These are phyloP conservation scores for Brasilioporus rufonigricans DNA, from an alignment of 768 basidiomycete species.

Conservation along the genomic window DNA sequence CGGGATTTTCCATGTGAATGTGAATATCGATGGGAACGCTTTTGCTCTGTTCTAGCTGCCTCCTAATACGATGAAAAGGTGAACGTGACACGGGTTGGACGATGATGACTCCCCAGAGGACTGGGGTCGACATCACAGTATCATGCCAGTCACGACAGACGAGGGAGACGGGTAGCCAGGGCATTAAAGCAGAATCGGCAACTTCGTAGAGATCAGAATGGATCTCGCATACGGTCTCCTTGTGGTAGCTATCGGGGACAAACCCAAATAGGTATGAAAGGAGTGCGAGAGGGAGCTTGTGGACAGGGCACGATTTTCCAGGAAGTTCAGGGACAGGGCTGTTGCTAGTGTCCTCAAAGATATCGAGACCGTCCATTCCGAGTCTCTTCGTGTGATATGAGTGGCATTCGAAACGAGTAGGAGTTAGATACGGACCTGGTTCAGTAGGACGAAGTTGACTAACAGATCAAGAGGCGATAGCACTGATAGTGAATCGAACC, in stretches of 20 bases:
- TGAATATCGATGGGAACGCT: background rate
- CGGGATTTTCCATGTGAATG: background rate
- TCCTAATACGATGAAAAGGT: background rate
- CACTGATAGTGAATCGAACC: no score
- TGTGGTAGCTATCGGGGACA: background rate
- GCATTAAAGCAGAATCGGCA: background rate
- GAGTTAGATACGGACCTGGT: no score
- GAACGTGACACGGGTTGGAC: background rate
- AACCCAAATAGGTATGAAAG: background rate
- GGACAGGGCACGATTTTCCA: background rate
- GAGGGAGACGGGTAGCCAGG: background rate
- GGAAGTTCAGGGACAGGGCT: no score
- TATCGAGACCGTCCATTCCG: background rate
- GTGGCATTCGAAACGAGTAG: background rate
- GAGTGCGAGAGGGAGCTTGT: background rate
- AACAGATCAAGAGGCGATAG: no score
- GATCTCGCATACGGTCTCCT: background rate
- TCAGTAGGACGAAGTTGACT: no score
- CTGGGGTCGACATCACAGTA: background rate
- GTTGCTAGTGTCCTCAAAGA: no score
- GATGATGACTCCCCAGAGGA: background rate
- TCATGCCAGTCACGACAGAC: background rate
- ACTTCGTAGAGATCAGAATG: no score
- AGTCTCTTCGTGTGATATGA: background rate
- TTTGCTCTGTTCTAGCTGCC: background rate